These are phyloP conservation scores for Cyathus striatus DNA, from an alignment of 768 basidiomycete species.

Conservation along the genomic window DNA sequence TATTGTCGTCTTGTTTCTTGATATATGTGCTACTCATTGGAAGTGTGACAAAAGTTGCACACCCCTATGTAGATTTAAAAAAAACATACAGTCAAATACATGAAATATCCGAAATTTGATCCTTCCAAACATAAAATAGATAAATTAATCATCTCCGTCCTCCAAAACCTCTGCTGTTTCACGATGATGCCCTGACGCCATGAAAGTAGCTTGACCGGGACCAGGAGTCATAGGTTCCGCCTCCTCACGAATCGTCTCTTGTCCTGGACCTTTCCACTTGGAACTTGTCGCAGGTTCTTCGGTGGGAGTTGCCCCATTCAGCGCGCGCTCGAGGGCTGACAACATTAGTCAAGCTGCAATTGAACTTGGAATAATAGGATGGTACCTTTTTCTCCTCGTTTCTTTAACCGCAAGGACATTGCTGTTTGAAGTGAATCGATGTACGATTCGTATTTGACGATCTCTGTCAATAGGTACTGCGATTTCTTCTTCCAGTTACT, in stretches of 20 bases:
- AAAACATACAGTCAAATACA: background rate
- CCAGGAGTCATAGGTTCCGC: conserved; percentile 24
- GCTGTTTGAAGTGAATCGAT: conserved; percentile 83
- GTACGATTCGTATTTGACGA: conserved; percentile 94
- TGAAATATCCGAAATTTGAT: background rate
- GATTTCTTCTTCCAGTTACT: conserved; percentile 94
- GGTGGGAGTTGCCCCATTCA: conserved; percentile 22
- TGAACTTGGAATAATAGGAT: conserved; percentile 1
- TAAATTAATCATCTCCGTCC: conserved; percentile 16
- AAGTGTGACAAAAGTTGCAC: too few species aligned
- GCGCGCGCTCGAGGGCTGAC: conserved; percentile 27
- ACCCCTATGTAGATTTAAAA: too few species aligned
- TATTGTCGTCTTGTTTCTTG: too few species aligned
- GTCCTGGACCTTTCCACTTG: conserved; percentile 26
- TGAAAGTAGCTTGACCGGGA: conserved; percentile 15
- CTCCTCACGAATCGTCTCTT: conserved; percentile 27
- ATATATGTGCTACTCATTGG: too few species aligned
- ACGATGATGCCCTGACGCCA: conserved; percentile 15
- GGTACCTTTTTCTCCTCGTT: conserved; percentile 78
- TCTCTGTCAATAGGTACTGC: conserved; percentile 84
- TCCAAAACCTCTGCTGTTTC: conserved; percentile 18
- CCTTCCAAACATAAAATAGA: conserved; percentile 1
- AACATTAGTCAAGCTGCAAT: conserved; percentile 3
- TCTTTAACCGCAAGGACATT: conserved; percentile 82
- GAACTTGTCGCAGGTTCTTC: conserved; percentile 14